A percentile compares a stretch with the other conserved stretches of the same genome.
Evolutionary conservation across 2,329 filamentous ascomycete species (phyloP).

Genomic region (Chalaropsis ovoidea): DNA sequence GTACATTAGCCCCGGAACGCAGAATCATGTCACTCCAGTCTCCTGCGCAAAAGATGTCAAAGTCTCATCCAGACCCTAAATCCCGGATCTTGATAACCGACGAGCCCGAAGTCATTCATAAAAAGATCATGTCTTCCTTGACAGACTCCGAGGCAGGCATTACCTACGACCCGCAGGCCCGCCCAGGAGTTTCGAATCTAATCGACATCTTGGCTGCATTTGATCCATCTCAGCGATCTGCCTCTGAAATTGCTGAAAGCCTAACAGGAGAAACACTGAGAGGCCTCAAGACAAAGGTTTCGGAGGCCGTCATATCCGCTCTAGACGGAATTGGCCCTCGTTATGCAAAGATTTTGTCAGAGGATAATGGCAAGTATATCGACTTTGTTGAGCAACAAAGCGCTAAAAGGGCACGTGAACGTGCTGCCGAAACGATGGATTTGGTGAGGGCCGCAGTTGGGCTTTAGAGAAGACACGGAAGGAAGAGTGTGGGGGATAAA

Average conservation of each 20-base stretch:
- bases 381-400: constrained; percentile 50
- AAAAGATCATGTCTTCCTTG: constrained; percentile 61
- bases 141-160: constrained; percentile 63
- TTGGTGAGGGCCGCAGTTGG: constrained; percentile 45
- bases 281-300: constrained; percentile 44
- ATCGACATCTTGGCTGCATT: constrained; percentile 69
- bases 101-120: constrained; percentile 48
- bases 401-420: constrained; percentile 49
- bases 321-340: constrained; percentile 46
- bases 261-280: constrained; percentile 35
- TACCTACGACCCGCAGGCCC: constrained; percentile 56
- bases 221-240: constrained; percentile 37
- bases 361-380: constrained; percentile 43
- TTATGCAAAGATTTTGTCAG: constrained; percentile 44
- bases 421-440: constrained; percentile 49
- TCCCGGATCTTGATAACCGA: constrained; percentile 82
- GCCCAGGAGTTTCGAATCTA: constrained; percentile 83
- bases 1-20: constrained; percentile 55
- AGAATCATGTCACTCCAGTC: constrained; percentile 82
- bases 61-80: constrained; percentile 60
- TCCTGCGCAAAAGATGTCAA: constrained; percentile 84
- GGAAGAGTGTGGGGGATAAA: too few species aligned
- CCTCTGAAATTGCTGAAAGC: constrained; percentile 35
- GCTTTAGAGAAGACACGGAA: constrained; percentile 30
- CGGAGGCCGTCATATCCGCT: constrained; percentile 45